Conservation (phyloP, 169 alveolate genomes). For the Ichthyophthirius multifiliis region DNA sequence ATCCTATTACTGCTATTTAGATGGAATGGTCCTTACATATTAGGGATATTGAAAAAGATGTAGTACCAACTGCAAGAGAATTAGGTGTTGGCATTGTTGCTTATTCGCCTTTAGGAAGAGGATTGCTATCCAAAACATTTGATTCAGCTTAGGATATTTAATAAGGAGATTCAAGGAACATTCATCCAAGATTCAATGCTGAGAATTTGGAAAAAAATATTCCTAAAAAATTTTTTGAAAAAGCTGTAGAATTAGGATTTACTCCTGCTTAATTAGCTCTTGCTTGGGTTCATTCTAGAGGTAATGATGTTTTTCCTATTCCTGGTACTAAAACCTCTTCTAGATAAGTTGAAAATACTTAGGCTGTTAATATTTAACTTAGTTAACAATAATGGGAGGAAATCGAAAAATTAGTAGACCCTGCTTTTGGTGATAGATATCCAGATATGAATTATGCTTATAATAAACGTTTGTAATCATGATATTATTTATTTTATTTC, state of each 20-base stretch:
- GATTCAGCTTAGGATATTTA: neutral
- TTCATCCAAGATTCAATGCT: neutral
- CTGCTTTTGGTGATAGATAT: too few relatives aligned
- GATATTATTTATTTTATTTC: too few relatives aligned
- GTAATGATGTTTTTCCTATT: neutral
- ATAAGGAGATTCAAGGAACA: neutral
- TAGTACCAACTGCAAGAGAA: neutral
- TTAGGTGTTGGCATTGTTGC: neutral
- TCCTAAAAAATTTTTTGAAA: too few relatives aligned
- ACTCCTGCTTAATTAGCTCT: too few relatives aligned
- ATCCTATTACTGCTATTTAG: neutral
- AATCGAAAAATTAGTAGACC: too few relatives aligned
- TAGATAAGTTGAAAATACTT: too few relatives aligned
- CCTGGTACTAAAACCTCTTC: constrained; percentile 5
- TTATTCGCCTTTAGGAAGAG: neutral
- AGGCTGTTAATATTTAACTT: too few relatives aligned
- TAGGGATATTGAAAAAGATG: neutral
- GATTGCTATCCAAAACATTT: neutral
- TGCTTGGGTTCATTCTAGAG: neutral
- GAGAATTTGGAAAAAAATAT: neutral
- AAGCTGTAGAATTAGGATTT: too few relatives aligned
- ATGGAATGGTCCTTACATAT: neutral
- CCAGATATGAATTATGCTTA: too few relatives aligned
- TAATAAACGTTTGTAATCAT: too few relatives aligned
- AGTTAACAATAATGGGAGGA: too few relatives aligned